Percentiles rank a stretch among this genome's conserved stretches.
Evolutionary conservation across 495 filamentous ascomycete species (phyloP).

Genomic region (Letharia columbiana): DNA sequence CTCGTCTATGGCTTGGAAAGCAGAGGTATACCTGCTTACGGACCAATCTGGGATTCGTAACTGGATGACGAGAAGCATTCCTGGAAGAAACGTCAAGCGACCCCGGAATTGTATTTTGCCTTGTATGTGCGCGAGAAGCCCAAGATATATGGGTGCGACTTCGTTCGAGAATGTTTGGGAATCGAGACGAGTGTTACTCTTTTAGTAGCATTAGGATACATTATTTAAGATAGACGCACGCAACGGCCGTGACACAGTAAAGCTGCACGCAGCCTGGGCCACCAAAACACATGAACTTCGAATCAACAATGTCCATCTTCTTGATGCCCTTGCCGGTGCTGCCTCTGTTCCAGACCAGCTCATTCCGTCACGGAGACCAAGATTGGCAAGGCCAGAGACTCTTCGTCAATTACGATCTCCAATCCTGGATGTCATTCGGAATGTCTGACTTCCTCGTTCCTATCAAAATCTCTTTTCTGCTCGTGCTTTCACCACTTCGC

Average conservation of each 20-base stretch:
- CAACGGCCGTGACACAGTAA: background rate
- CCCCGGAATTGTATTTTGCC: background rate
- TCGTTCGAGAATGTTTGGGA: background rate
- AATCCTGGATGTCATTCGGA: background rate
- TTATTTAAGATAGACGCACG: background rate
- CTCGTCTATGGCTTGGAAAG: slow-evolving; percentile 67
- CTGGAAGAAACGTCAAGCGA: background rate
- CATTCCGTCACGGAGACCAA: background rate
- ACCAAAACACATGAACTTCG: background rate
- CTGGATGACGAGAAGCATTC: background rate
- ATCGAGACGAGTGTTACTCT: background rate
- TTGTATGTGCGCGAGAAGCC: background rate
- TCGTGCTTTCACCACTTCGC: background rate
- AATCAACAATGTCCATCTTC: background rate
- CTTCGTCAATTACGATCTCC: background rate
- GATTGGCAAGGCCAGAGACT: background rate
- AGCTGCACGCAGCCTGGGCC: background rate
- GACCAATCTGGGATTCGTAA: slow-evolving; percentile 75
- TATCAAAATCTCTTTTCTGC: background rate
- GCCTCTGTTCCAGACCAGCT: background rate
- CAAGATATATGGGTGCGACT: background rate
- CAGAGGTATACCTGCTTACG: slow-evolving; percentile 62
- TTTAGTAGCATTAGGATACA: background rate
- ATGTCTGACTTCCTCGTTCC: background rate
- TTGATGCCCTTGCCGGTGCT: background rate